Evolutionary conservation across 2,329 filamentous ascomycete genomes (phyloP), one percentile per base, ranked within the genome.

Genomic region (Malbranchea cinnamomea): DNA sequence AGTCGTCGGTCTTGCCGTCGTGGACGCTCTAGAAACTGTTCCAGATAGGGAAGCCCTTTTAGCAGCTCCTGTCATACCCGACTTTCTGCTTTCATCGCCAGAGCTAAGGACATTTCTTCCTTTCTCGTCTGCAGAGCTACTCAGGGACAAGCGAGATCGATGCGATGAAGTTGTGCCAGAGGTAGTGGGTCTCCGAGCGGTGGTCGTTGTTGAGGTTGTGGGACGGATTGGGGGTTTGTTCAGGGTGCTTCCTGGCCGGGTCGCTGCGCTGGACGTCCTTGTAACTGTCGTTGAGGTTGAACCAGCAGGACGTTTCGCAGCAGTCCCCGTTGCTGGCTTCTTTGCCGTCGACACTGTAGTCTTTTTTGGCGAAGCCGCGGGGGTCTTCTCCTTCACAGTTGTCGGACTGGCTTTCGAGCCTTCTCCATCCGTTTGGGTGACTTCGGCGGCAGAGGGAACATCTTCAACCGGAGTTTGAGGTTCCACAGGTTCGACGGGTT

Each of bases 171-270:
- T 46, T 4, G 54, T 52, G 9, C 51, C 48, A 9, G 51, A 43
- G 33, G 50, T 48, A 6, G 52, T 33, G 8, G 56, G 49, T 36
- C 49, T 59, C 23, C 56, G 50, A 10, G 44, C 40, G 7, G 36
- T 32, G 9, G 21, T 29, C 6, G 39, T 36, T 12, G 36, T 32
- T 10, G 36, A 39, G 18, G 43, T 43, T 3, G 50, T 38, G 2
- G 58, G 56, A 14, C 59, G 55, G 10, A 57, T 57, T 5, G 59
- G 58, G 11, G 59, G 59, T 35, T 57, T 60, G 42, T 46, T 61
- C 32, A 62, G 38, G 1, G 56, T 56, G 37, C 49, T 52, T 30
- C 50, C 50, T 19, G 42, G 47, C 16, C 52, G 32, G 3, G 47
- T 16, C 6, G 30, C 28, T n/a, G 36, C 23, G 25, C 33, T 40